Evolutionary conservation across 2,329 filamentous ascomycete genomes (phyloP).

Genomic region (Aspergillus udagawae): DNA sequence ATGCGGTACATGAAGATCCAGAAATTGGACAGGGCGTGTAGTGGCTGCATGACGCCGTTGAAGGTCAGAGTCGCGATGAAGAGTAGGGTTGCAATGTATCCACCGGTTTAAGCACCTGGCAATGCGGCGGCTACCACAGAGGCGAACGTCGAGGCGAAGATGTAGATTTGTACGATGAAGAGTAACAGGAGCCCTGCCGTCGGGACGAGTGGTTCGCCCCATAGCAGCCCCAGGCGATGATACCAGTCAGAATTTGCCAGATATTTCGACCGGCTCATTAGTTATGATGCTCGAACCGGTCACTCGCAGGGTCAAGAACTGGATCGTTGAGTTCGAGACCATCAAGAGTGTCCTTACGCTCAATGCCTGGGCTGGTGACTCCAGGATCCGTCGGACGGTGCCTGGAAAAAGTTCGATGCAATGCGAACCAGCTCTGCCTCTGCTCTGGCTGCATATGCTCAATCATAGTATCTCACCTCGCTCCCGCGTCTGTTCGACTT

Average conservation of each 20-base stretch:
- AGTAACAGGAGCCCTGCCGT: conserved; percentile 75
- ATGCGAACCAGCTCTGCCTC: conserved; percentile 24
- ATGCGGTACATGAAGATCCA: conserved; percentile 84
- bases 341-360: conserved; percentile 31
- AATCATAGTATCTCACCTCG: conserved; percentile 19
- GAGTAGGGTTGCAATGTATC: conserved; percentile 70
- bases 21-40: conserved; percentile 63
- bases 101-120: conserved; percentile 69
- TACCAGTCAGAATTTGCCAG: conserved; percentile 70
- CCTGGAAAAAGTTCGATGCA: conserved; percentile 26
- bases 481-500: neutral
- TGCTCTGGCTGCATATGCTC: conserved; percentile 25
- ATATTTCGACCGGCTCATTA: conserved; percentile 79
- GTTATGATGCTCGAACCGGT: conserved; percentile 57
- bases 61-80: conserved; percentile 73
- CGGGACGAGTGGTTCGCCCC: conserved; percentile 59
- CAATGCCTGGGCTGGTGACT: conserved; percentile 15
- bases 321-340: conserved; percentile 45
- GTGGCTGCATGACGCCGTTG: conserved; percentile 65
- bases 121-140: conserved; percentile 73
- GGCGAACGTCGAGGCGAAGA: conserved; percentile 79
- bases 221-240: conserved; percentile 71
- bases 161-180: conserved; percentile 67
- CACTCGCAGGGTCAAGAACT: conserved; percentile 49
- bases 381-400: conserved; percentile 16